phyloP scores from a whole-genome alignment of 495 filamentous ascomycete species.

The Xylaria longipes region DNA sequence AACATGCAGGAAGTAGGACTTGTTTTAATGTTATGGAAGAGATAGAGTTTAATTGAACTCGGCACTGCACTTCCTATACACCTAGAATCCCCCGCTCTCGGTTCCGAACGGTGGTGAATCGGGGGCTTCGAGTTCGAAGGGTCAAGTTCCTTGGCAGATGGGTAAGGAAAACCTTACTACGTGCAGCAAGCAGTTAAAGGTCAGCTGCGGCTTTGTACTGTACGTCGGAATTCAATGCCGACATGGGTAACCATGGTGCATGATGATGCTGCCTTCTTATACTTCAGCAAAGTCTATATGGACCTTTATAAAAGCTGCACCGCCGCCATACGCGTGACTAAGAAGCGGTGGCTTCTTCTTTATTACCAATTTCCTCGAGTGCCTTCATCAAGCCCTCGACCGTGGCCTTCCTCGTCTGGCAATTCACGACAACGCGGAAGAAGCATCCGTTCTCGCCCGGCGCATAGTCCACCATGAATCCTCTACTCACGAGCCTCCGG shows the following conservation, averaged over 20 bases:
- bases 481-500: conserved; percentile 66
- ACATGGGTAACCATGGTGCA: background rate
- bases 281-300: background rate
- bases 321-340: background rate
- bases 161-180: background rate
- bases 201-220: background rate
- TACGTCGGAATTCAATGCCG: background rate
- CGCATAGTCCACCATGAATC: conserved; percentile 96
- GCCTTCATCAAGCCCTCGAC: conserved; percentile 78
- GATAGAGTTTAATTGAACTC: background rate
- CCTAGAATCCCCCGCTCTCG: background rate
- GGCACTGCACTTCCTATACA: background rate
- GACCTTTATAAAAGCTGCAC: background rate
- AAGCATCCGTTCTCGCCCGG: conserved; percentile 80
- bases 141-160: too few relatives aligned
- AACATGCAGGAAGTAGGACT: too few relatives aligned
- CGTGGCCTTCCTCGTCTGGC: conserved; percentile 71
- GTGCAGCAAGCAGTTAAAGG: background rate
- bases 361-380: conserved; percentile 69
- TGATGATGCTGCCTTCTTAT: background rate
- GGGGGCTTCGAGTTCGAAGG: too few relatives aligned
- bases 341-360: conserved; percentile 20
- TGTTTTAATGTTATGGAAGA: too few relatives aligned
- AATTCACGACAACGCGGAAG: conserved; percentile 88
- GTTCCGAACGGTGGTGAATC: background rate